Percentiles rank a stretch among this genome's conserved stretches.
phyloP scores from a whole-genome alignment of 2,329 filamentous ascomycete species.

The Fusarium graminum region DNA sequence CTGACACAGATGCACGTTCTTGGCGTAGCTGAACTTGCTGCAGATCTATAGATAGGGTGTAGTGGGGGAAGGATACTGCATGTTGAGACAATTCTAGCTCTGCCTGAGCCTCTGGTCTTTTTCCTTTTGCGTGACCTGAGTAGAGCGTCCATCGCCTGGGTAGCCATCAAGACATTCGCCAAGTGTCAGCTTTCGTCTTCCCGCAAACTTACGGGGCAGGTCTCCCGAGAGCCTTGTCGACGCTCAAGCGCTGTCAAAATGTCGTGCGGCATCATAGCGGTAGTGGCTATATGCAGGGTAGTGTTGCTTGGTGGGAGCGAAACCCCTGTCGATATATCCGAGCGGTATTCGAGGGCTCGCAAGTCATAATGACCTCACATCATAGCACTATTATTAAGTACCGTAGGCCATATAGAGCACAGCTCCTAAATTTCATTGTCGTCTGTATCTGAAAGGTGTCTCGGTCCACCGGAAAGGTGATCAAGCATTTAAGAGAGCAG shows the following conservation, averaged over 20 bases:
- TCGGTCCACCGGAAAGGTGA: neutral
- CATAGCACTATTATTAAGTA: neutral
- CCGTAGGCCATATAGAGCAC: neutral
- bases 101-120: too few relatives aligned
- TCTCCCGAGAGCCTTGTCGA: neutral
- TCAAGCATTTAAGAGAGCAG: conserved; percentile 7
- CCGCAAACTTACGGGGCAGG: neutral
- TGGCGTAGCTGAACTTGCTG: neutral
- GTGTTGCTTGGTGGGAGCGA: too few relatives aligned
- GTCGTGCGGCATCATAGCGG: neutral
- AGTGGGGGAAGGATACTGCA: too few relatives aligned
- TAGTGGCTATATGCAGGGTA: neutral
- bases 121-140: too few relatives aligned
- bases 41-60: too few relatives aligned
- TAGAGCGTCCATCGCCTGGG: too few relatives aligned
- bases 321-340: neutral
- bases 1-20: neutral
- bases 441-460: neutral
- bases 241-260: neutral
- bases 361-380: neutral
- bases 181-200: neutral
- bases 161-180: neutral
- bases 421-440: neutral
- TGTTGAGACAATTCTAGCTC: too few relatives aligned
- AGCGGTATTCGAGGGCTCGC: neutral